Conservation (phyloP, 352 stramenopile genomes). For the Pythium dissimile region DNA sequence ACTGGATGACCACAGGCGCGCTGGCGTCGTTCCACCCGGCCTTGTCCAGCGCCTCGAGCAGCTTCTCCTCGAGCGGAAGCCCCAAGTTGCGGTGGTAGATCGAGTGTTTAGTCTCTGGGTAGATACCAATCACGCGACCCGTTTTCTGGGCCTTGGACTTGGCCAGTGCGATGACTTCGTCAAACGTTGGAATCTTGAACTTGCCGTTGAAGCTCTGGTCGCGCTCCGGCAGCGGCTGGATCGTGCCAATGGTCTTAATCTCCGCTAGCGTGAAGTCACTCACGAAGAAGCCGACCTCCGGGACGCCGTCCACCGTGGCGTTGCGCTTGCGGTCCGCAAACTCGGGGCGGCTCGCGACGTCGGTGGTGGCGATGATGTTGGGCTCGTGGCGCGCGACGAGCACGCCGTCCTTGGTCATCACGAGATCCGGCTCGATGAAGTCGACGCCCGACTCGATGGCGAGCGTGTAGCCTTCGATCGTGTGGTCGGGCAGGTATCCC, state of each 20-base stretch:
- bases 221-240: slow-evolving; percentile 75
- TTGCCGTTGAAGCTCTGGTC: slow-evolving; percentile 80
- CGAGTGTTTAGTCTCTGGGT: slow-evolving; percentile 87
- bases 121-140: slow-evolving; percentile 74
- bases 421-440: slow-evolving; percentile 91
- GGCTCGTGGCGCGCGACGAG: slow-evolving; percentile 86
- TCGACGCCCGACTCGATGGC: slow-evolving; percentile 88
- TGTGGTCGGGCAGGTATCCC: slow-evolving; percentile 90
- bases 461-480: slow-evolving; percentile 85
- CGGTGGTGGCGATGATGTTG: slow-evolving; percentile 88
- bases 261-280: slow-evolving; percentile 91
- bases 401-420: slow-evolving; percentile 79
- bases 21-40: slow-evolving; percentile 66
- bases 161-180: slow-evolving; percentile 84
- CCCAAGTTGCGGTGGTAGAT: slow-evolving; percentile 68
- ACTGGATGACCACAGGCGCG: slow-evolving; percentile 69
- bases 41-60: slow-evolving; percentile 65
- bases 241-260: slow-evolving; percentile 82
- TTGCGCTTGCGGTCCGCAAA: slow-evolving; percentile 64
- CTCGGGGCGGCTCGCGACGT: slow-evolving; percentile 75
- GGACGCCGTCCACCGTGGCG: slow-evolving; percentile 51
- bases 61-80: slow-evolving; percentile 70
- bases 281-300: slow-evolving; percentile 77
- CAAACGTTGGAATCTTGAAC: slow-evolving; percentile 87
- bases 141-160: slow-evolving; percentile 57